A percentile compares a stretch with the other conserved stretches of the same genome.
Evolutionary conservation across 176 grass and related monocot species (phyloP).

Genomic region (Saccharum spontaneum): DNA sequence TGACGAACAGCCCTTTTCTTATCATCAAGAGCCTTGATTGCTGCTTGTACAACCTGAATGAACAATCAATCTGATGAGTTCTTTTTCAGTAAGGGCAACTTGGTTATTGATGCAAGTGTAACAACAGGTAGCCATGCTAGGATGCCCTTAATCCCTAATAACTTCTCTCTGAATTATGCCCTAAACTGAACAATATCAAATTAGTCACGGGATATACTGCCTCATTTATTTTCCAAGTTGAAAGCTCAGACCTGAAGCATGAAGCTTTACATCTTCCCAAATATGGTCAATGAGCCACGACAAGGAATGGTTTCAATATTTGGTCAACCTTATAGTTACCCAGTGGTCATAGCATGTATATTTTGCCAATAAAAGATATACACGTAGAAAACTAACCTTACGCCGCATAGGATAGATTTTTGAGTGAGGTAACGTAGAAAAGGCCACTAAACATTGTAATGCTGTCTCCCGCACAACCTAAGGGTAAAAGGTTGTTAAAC

Average conservation of each 20-base stretch:
- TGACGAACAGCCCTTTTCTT: constrained; percentile 75
- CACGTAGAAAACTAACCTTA: constrained; percentile 53
- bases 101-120: not conserved
- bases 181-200: constrained; percentile 10
- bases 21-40: constrained; percentile 86
- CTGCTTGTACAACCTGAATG: constrained; percentile 67
- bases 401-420: constrained; percentile 77
- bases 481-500: constrained; percentile 26
- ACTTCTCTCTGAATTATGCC: not conserved
- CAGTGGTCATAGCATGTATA: constrained; percentile 8
- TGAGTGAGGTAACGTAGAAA: constrained; percentile 82
- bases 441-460: constrained; percentile 82
- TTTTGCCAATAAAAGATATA: constrained; percentile 12
- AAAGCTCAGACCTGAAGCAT: constrained; percentile 22
- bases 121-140: constrained; percentile 1
- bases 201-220: constrained; percentile 19
- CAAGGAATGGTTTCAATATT: constrained; percentile 1
- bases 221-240: not conserved
- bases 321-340: not conserved
- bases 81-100: not conserved
- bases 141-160: not conserved
- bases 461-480: constrained; percentile 93
- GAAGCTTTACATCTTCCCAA: not conserved
- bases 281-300: not conserved
- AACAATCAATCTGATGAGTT: constrained; percentile 11